Percentiles rank a stretch among this genome's conserved stretches.
phyloP scores from a whole-genome alignment of 768 basidiomycete species.

The Phanerochaete carnosa region DNA sequence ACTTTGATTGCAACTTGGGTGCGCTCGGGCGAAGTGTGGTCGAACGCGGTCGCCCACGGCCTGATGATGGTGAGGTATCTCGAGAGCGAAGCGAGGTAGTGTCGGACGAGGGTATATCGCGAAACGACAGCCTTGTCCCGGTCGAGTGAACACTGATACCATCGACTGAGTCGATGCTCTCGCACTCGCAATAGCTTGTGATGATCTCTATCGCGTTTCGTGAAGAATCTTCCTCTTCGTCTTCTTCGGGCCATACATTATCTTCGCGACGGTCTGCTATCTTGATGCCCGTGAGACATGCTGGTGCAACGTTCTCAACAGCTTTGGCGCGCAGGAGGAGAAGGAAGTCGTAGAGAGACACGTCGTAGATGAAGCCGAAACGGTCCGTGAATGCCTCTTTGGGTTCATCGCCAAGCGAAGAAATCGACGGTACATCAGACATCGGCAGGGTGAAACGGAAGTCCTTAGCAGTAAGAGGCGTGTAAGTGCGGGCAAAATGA shows the following conservation, averaged over 20 bases:
- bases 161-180: slow-evolving; percentile 19
- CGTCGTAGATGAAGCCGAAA: slow-evolving; percentile 89
- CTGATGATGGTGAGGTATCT: slow-evolving; percentile 45
- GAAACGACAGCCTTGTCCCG: slow-evolving; percentile 20
- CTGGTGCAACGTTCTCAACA: slow-evolving; percentile 74
- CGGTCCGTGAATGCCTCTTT: slow-evolving; percentile 74
- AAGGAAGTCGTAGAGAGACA: slow-evolving; percentile 76
- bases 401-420: slow-evolving; percentile 47
- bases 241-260: slow-evolving; percentile 73
- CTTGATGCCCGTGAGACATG: slow-evolving; percentile 83
- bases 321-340: slow-evolving; percentile 70
- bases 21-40: slow-evolving; percentile 16
- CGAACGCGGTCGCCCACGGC: slow-evolving; percentile 45
- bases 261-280: slow-evolving; percentile 81
- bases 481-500: slow-evolving; percentile 73
- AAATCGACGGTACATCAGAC: slow-evolving; percentile 52
- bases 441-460: slow-evolving; percentile 71
- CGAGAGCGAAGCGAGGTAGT: slow-evolving; percentile 25
- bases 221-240: slow-evolving; percentile 34
- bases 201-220: slow-evolving; percentile 34
- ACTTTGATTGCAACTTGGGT: slow-evolving; percentile 14
- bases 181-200: slow-evolving; percentile 40
- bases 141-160: slow-evolving; percentile 17
- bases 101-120: slow-evolving; percentile 18
- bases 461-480: slow-evolving; percentile 67